Base-by-base conservation (phyloP, 164 flowering plant genomes). In the Platanus orientalis region DNA sequence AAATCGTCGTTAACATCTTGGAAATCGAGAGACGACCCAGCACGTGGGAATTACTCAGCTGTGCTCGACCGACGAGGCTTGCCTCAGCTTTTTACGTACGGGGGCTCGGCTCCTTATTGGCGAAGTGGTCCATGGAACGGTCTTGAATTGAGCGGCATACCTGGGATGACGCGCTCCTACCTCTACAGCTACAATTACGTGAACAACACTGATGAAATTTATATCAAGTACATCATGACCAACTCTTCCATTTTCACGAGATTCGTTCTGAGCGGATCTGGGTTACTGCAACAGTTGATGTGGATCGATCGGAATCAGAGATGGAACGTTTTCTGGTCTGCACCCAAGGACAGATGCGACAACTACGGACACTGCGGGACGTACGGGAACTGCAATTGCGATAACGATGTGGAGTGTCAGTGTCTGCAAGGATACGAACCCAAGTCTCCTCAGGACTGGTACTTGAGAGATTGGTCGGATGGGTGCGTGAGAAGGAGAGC, bases 381-480 rank as follows among this genome's bases (percentile, higher is more conserved):
- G 3, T 24, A 52, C 20, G 29, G 55, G 1, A 52, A 7, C 17
- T 52, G 55, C 13, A 12, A 52, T 17, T 2, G 0, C 2, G 20
- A 13, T 17, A 6, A 45, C 19, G 0, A 1, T 17, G 4, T 16
- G n/a, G 10, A 3, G 4, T 65, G 69, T 20, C 16, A 25, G 14
- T 65, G 69, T 28, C 26, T 65, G 49, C 24, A 17, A 6, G 62
- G 69, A 0, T 65, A 58, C 62, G 24, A 3, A 2, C 57, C 62
- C 1, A 65, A 24, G 26, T 48, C 34, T 14, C 49, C 45, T 3
- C 10, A n/a, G 0, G 56, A 58, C 1, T 58, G 58, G 69, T 20
- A 29, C 23, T 6, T 21, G 53, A 6, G 2, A 13, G 25, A 58
- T 19, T 58, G 40, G 49, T 20, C 63, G 19, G 1, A 27, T 19